Evolutionary conservation across 345 rosid genomes (phyloP).

Genomic region (Reutealis trisperma): DNA sequence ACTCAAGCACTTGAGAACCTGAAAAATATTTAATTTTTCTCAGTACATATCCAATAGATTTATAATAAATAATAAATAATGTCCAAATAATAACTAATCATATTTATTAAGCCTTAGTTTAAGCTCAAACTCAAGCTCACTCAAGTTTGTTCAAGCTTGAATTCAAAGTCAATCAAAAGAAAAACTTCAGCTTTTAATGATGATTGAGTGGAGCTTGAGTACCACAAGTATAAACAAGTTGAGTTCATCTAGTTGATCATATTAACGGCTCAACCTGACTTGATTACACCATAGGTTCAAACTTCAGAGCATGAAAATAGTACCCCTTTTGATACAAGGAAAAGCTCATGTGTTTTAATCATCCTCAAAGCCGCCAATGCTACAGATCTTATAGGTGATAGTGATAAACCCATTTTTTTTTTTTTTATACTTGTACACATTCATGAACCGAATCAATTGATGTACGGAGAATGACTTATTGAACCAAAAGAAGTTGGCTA

Average conservation of each 20-base stretch:
- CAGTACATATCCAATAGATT: too few relatives aligned
- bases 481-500: constrained; percentile 1
- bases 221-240: not conserved
- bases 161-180: too few relatives aligned
- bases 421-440: not conserved
- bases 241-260: not conserved
- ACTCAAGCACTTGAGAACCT: not conserved
- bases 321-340: too few relatives aligned
- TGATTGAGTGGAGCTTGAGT: not conserved
- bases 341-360: too few relatives aligned
- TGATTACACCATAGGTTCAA: not conserved
- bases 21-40: too few relatives aligned
- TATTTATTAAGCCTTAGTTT: not conserved
- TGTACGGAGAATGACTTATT: not conserved
- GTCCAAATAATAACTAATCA: not conserved
- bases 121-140: not conserved
- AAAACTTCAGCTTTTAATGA: not conserved
- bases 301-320: too few relatives aligned
- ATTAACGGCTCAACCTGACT: not conserved
- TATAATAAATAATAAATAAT: not conserved
- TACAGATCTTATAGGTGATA: not conserved
- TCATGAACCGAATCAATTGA: not conserved
- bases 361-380: too few relatives aligned
- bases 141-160: not conserved
- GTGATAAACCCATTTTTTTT: not conserved